Base-by-base conservation (phyloP, 2,329 filamentous ascomycete species). In the Fusarium chlamydosporum region DNA sequence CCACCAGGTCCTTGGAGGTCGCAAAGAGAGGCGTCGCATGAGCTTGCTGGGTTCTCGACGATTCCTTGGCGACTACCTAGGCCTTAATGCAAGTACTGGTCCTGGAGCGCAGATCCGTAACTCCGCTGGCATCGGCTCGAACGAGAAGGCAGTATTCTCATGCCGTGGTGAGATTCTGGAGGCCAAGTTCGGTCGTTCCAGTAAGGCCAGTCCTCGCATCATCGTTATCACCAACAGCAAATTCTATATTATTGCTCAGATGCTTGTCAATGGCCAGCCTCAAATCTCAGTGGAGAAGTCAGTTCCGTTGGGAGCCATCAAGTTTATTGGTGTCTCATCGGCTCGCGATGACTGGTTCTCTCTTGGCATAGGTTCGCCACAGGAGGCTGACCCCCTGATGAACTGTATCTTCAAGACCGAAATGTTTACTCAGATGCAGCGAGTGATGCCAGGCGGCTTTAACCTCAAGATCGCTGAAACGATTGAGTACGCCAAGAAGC, bases 401-500 rank as follows among this genome's bases (percentile, higher is more conserved):
- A 97, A 91, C 81, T 99, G 96, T 76, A 83, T 97, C 20, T 89
- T 99, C 79, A 99, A 99, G 84, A 99, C 96, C 0, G 96, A 99
- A 76, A 90, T 99, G 80, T 97, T 98, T 76, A 96, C 95, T 1
- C 94, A 97, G 68, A 89, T 99, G 82, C 89, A 91, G 76, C 89
- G 88, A 51, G 89, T 89, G 53, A 92, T 96, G 80, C 90, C 92
- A 4, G 93, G 92, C 10, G 90, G 92, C 11, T 87, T 97, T 76
- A 93, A 90, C 76, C 81, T 99, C 47, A 93, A 92, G 80, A 91
- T 98, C 66, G 88, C 84, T n/a, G 91, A 96, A 29, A 86, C 85
- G 61, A 94, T 99, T 72, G 93, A 97, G 77, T 99, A 97, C 80
- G 94, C 95, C 76, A 99, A 98, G 86, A 99, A 99, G 81, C 96